These are phyloP conservation scores for Cordyceps javanica DNA, from an alignment of 2,329 filamentous ascomycete species.

Conservation along the genomic window DNA sequence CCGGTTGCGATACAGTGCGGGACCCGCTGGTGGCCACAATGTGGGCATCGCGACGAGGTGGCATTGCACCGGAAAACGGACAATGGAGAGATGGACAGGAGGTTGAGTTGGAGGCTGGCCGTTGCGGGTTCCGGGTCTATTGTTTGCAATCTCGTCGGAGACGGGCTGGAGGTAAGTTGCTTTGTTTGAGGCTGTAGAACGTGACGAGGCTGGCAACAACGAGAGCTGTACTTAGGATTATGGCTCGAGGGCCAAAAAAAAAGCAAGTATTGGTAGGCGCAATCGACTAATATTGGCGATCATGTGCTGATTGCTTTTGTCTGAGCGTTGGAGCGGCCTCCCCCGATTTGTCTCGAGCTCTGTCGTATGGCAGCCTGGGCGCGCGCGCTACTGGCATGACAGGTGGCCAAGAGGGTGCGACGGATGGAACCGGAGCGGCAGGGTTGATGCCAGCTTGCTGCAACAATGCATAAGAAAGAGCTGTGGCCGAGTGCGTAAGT, in stretches of 20 bases:
- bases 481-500: neutral
- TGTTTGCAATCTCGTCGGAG: neutral
- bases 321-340: neutral
- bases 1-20: neutral
- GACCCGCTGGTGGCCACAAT: neutral
- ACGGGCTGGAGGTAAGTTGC: neutral
- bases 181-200: neutral
- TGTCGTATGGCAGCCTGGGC: neutral
- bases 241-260: neutral
- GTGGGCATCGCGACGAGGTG: neutral
- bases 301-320: conserved; percentile 4
- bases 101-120: neutral
- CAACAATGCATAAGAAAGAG: no score
- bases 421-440: neutral
- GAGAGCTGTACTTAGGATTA: neutral
- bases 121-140: neutral
- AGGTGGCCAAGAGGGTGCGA: neutral
- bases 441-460: conserved; percentile 1
- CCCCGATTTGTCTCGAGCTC: neutral
- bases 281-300: neutral
- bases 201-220: neutral
- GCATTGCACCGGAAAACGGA: conserved; percentile 3
- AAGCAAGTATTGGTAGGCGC: neutral
- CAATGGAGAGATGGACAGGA: neutral
- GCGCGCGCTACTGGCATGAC: conserved; percentile 2